A percentile compares a stretch with the other conserved stretches of the same genome.
Evolutionary conservation across 768 basidiomycete species (phyloP).

Genomic region (Crassisporium funariophilum): DNA sequence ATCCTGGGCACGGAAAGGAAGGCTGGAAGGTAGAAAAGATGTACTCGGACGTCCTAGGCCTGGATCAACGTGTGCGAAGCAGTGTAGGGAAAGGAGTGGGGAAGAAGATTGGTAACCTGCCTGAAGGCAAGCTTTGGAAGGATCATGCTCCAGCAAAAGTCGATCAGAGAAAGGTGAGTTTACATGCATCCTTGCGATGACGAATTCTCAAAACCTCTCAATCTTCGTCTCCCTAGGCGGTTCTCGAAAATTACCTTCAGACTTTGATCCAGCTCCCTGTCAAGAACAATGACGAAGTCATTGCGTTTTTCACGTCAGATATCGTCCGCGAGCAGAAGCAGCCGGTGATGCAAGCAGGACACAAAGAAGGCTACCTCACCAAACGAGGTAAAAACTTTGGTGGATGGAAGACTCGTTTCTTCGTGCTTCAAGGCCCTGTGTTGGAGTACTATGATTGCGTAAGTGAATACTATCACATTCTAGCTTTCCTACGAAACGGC

Average conservation of each 20-base stretch:
- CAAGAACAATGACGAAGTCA: slow-evolving; percentile 87
- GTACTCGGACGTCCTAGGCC: slow-evolving; percentile 87
- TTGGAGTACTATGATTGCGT: slow-evolving; percentile 97
- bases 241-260: slow-evolving; percentile 86
- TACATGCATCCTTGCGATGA: slow-evolving; percentile 1
- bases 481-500: slow-evolving; percentile 2
- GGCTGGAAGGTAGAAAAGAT: slow-evolving; percentile 89
- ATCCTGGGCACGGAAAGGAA: slow-evolving; percentile 70
- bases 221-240: slow-evolving; percentile 45
- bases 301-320: slow-evolving; percentile 91
- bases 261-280: slow-evolving; percentile 79
- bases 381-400: slow-evolving; percentile 98
- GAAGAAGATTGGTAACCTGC: slow-evolving; percentile 80
- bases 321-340: slow-evolving; percentile 75
- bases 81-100: slow-evolving; percentile 67
- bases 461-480: slow-evolving; percentile 37
- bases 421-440: slow-evolving; percentile 87
- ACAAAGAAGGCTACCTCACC: slow-evolving; percentile 95
- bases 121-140: slow-evolving; percentile 93
- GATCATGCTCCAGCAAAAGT: slow-evolving; percentile 97
- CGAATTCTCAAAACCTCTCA: slow-evolving; percentile 10
- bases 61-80: slow-evolving; percentile 77
- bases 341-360: slow-evolving; percentile 76
- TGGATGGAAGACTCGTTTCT: slow-evolving; percentile 96
- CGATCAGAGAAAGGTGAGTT: slow-evolving; percentile 89